phyloP scores from a whole-genome alignment of 495 filamentous ascomycete species.

The Parathielavia appendiculata region DNA sequence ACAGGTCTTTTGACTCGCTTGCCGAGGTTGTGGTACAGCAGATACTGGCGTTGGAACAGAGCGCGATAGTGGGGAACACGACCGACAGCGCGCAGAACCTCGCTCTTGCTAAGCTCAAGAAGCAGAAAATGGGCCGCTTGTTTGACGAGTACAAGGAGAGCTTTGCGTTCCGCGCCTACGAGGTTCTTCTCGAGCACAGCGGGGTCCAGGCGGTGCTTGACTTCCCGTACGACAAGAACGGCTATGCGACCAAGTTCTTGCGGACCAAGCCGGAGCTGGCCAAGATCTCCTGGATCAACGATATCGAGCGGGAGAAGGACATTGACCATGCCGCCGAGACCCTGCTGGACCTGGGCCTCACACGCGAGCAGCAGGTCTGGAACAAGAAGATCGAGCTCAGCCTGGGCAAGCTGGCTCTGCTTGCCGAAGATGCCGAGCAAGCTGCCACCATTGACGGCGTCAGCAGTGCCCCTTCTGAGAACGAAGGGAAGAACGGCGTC shows the following conservation, averaged over 20 bases:
- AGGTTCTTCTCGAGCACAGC: slow-evolving; percentile 61
- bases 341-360: slow-evolving; percentile 58
- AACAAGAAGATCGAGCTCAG: slow-evolving; percentile 87
- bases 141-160: slow-evolving; percentile 67
- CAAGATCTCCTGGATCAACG: slow-evolving; percentile 91
- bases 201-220: slow-evolving; percentile 63
- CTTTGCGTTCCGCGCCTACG: slow-evolving; percentile 78
- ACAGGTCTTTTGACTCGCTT: slow-evolving; percentile 62
- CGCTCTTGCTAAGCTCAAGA: slow-evolving; percentile 31
- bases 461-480: slow-evolving; percentile 31
- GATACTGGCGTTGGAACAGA: slow-evolving; percentile 32
- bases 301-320: slow-evolving; percentile 66
- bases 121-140: slow-evolving; percentile 48
- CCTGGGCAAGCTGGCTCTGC: slow-evolving; percentile 70
- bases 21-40: slow-evolving; percentile 52
- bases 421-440: slow-evolving; percentile 52
- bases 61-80: slow-evolving; percentile 19
- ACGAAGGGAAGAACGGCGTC: slow-evolving; percentile 28
- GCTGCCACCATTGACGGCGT: slow-evolving; percentile 29
- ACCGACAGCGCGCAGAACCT: slow-evolving; percentile 26
- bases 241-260: slow-evolving; percentile 68
- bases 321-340: slow-evolving; percentile 63
- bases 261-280: slow-evolving; percentile 61
- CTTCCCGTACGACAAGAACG: slow-evolving; percentile 55
- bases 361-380: slow-evolving; percentile 72